Base-by-base conservation (phyloP, 805 yeast genomes). In the Jamesozyma lodderae region DNA sequence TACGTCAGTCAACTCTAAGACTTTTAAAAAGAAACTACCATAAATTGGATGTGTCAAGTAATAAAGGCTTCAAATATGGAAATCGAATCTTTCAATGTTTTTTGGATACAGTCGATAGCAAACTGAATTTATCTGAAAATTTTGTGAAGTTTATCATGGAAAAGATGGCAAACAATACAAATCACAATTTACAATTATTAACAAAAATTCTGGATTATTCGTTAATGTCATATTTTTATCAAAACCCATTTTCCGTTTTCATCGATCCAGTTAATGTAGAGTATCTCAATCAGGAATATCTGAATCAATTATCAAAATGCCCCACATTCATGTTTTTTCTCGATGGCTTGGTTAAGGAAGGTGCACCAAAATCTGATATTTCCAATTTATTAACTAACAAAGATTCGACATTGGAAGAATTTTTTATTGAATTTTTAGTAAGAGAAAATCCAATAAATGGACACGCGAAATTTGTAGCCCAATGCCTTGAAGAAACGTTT, bases 391-490 rank as follows among this genome's bases (percentile, higher is more conserved):
- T 59, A 17, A 46, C 45, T 14, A 57, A 57, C 37, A 40, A 41
- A 34, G 44, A 58, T 34, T 35, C 44, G 7, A 39, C 52, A 6
- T 38, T 59, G 17, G 57, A 54, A 23, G 53, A 51, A 6, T 58
- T 59, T 37, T 59, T 59, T 36, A 45, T 49, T 16, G 62, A 59
- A 35, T 57, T 59, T 43, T 40, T 59, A 29, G 60, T 59, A 2
- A 46, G 61, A 27, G 61, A 57, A 26, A 59, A 58, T 41, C 64
- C 64, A 16, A 51, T 55, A 17, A 59, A 57, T 44, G 52, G 55
- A 25, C 58, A 54, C 36, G 53, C 60, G 1, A 51, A 52, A 29
- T 33, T 42, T 28, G 57, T 58, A 3, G 52, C 55, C 6, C 41
- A 44, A 9, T 35, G 52, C 15, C 41, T 59, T 27, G 57, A 55